A percentile compares a stretch with the other conserved stretches of the same genome.
Conservation (phyloP, 2,329 filamentous ascomycete species). For the Aspergillus sp. region DNA sequence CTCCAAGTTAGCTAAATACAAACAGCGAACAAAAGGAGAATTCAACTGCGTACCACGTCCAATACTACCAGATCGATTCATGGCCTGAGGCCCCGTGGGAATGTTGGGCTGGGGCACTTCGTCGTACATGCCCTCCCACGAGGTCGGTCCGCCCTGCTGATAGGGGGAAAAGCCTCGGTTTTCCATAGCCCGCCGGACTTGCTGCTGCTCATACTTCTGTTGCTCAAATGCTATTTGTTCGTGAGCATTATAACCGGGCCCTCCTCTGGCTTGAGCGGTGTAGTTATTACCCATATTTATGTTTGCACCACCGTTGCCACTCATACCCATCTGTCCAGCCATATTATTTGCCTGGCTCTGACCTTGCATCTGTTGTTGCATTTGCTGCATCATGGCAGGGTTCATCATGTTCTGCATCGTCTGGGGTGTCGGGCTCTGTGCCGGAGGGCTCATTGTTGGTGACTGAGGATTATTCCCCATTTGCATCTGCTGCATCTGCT, state of each 20-base stretch:
- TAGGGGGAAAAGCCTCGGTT: conserved; percentile 43
- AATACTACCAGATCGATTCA: conserved; percentile 42
- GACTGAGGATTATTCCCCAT: conserved; percentile 47
- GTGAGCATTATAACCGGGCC: conserved; percentile 63
- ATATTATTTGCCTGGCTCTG: conserved; percentile 41
- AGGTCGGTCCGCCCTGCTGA: conserved; percentile 67
- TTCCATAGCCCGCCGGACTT: conserved; percentile 54
- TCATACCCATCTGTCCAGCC: conserved; percentile 30
- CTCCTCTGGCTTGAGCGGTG: conserved; percentile 40
- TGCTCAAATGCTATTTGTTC: conserved; percentile 76
- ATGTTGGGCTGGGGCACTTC: conserved; percentile 83
- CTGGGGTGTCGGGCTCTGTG: conserved; percentile 53
- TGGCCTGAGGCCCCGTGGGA: conserved; percentile 51
- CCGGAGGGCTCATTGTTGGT: conserved; percentile 35
- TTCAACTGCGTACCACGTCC: conserved; percentile 39
- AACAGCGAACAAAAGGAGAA: conserved; percentile 9
- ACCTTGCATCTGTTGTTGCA: conserved; percentile 60
- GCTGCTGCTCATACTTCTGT: conserved; percentile 73
- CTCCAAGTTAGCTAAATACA: conserved; percentile 32
- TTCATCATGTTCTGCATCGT: conserved; percentile 61
- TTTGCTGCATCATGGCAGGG: conserved; percentile 72
- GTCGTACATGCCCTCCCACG: conserved; percentile 98
- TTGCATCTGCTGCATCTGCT: conserved; percentile 53
- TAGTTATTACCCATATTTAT: conserved; percentile 48
- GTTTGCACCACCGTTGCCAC: conserved; percentile 23